Evolutionary conservation across 345 rosid genomes (phyloP), one percentile per base, ranked within the genome.

Genomic region (Citrus unshiu): DNA sequence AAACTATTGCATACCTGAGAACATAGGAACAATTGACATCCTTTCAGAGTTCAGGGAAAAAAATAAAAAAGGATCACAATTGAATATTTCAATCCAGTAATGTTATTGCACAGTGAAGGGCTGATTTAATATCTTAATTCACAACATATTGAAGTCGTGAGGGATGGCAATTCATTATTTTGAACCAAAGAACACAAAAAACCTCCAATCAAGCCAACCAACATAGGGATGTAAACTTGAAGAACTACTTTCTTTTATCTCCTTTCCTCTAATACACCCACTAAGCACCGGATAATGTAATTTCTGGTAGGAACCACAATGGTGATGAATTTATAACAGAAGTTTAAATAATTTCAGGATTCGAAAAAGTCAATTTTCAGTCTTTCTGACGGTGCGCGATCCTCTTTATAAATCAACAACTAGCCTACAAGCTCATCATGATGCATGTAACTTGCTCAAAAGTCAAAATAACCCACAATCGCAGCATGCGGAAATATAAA

Each of bases 1-100:
- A 95, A 43, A 79, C 62, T 39, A 65, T 66, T 37, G 59, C 64
- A 61, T 49, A 54, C 64, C 79, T 66, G 37, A 65, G 51, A 51
- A 25, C 51, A n/a, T n/a, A 34, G 79, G 72, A 64, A 34, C 10
- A 3, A 7, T 54, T 24, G 24, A 65, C 61, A 65, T 30, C 64
- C 62, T 13, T n/a, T 76, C 58, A 32, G 24, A 22, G 21, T 39
- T 43, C 0, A 1, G 37, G 40, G 9, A 37, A 37, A 37, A 59
- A 5, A 35, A 35, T 6, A 35, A 35, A 37, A 30, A 27, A 34
- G 8, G 7, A 18, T 29, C 39, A 62, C 29, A 40, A 32, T 63
- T 9, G 22, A 40, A 46, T 19, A 24, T n/a, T 32, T 43, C 54
- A 19, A 43, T 22, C 49, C 40, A 29, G 29, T 75, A 5, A 64